Base-by-base conservation (phyloP, 2,329 filamentous ascomycete species). In the Cadophora sp. region DNA sequence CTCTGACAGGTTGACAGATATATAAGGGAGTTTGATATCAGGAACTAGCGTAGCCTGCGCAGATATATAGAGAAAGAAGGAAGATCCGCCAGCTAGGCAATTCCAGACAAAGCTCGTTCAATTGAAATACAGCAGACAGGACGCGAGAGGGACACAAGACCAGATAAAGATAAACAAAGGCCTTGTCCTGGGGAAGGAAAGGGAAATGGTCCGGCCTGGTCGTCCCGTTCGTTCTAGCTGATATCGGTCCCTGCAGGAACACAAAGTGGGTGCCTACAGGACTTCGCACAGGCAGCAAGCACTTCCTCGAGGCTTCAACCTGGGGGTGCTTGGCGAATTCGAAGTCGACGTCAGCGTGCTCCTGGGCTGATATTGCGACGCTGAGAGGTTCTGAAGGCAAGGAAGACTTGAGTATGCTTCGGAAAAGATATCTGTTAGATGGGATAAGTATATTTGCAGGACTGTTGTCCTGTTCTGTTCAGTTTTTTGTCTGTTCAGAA, bases 281-380 rank as follows among this genome's bases (percentile, higher is more conserved):
- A n/a, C n/a, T n/a, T n/a, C n/a, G n/a, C 6, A 30, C 27, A 33
- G 43, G 66, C 69, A 73, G 72, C 71, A 71, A 73, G 66, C 71
- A 71, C 66, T 67, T 66, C 41, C 47, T 66, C 53, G 53, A 36
- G 62, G n/a, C 43, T 62, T 48, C 64, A 55, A 39, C 41, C 30
- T 56, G 30, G 39, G 66, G 65, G 47, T 48, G 43, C 63, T 67
- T 62, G 65, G 64, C 65, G 56, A 51, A 39, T 39, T 3, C 8
- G 36, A 39, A 20, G 45, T 22, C 45, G n/a, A 24, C 20, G 68
- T 67, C 68, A 69, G 65, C 65, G n/a, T 53, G 22, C 14, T 43
- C 30, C 43, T 27, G 30, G 36, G 50, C 56, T 50, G 60, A 50
- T 16, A 24, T 13, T 62, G 20, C 48, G 33, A 45, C 24, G 58